These are phyloP conservation scores for Amauroascus verrucosus DNA, from an alignment of 2,329 filamentous ascomycete genomes.

Conservation along the genomic window DNA sequence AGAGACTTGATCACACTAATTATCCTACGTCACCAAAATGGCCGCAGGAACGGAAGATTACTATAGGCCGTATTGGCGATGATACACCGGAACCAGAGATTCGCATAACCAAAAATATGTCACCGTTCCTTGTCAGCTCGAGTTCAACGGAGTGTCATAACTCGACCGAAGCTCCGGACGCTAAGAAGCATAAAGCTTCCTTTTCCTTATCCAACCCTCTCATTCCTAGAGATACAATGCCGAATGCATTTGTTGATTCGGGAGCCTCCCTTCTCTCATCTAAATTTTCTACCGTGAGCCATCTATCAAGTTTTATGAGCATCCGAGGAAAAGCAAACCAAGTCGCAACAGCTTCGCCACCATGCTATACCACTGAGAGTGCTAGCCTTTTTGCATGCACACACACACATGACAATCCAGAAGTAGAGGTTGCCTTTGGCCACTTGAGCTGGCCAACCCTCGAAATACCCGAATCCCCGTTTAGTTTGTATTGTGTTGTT, in stretches of 20 bases:
- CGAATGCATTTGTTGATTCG: background rate
- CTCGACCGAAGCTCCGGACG: too few species aligned
- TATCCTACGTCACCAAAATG: background rate
- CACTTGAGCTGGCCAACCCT: background rate
- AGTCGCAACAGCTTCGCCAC: background rate
- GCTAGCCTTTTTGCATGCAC: background rate
- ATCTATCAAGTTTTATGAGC: slow-evolving; percentile 44
- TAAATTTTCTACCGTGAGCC: slow-evolving; percentile 33
- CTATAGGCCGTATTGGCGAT: background rate
- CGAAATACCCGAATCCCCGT: slow-evolving; percentile 13
- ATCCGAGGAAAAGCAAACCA: slow-evolving; percentile 31
- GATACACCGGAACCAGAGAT: background rate
- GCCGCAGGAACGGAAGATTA: background rate
- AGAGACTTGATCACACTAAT: background rate
- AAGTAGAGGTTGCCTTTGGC: background rate
- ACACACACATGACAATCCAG: background rate
- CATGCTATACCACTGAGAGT: background rate
- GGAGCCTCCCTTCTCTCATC: slow-evolving; percentile 1
- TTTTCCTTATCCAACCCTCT: background rate
- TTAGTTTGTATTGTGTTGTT: slow-evolving; percentile 21
- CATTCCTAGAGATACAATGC: background rate
- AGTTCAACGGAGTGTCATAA: background rate
- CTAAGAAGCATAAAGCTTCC: background rate
- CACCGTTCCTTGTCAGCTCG: too few species aligned
- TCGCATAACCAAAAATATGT: background rate